phyloP scores from a whole-genome alignment of 116 monocot genomes.

The Cymodocea nodosa region DNA sequence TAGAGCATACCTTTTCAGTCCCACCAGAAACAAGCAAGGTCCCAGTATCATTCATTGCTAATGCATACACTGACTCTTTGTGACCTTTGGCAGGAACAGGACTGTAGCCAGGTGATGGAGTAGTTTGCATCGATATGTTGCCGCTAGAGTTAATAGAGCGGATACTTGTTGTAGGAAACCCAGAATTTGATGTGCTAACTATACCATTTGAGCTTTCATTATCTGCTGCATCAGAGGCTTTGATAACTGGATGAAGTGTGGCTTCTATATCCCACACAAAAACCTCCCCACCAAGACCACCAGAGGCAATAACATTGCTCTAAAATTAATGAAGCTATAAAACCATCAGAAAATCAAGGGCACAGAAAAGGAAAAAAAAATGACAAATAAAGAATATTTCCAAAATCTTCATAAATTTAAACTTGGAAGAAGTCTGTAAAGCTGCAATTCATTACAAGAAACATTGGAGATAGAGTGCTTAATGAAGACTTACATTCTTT shows the following conservation, averaged over 20 bases:
- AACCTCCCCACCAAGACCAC: conserved; percentile 95
- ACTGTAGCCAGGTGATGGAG: conserved; percentile 56
- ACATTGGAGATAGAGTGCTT: neutral
- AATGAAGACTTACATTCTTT: conserved; percentile 54
- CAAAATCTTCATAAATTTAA: neutral
- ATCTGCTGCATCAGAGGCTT: conserved; percentile 50
- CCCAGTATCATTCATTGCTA: conserved; percentile 93
- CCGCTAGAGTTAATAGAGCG: conserved; percentile 47
- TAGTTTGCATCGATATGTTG: conserved; percentile 36
- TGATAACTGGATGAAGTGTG: conserved; percentile 53
- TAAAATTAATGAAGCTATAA: conserved; percentile 40
- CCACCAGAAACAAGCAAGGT: conserved; percentile 93
- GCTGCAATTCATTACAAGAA: neutral
- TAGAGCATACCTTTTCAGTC: conserved; percentile 69
- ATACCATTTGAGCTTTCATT: conserved; percentile 69
- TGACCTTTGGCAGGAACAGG: conserved; percentile 86
- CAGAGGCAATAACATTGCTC: conserved; percentile 95
- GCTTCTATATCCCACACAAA: conserved; percentile 99
- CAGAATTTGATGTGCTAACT: conserved; percentile 38
- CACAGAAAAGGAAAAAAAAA: neutral
- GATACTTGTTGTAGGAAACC: conserved; percentile 47
- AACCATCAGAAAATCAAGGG: conserved; percentile 10
- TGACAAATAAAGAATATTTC: neutral
- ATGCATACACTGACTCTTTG: conserved; percentile 97
- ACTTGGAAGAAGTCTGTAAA: neutral